Base-by-base conservation (phyloP, 345 rosid species). In the Lepidium sativum region DNA sequence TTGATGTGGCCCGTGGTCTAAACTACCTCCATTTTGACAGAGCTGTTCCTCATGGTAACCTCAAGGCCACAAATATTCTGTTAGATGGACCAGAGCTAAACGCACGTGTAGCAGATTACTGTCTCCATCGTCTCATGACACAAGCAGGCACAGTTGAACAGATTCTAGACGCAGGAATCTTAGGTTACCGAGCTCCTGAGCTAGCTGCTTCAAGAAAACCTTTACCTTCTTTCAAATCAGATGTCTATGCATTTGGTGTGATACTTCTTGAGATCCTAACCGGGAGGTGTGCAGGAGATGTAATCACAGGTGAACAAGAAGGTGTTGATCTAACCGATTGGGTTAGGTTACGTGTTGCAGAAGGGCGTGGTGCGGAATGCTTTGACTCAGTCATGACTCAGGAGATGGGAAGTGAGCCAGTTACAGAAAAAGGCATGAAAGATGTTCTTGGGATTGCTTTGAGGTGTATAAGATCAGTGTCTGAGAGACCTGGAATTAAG, bases 11-110 rank as follows among this genome's bases (percentile, higher is more conserved):
- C 32, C 99, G 99, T 58, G 97, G 99, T 76, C 86, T 94, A 56
- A 94, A 94, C 79, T 94, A 94, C 51, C 97, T 94, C 77, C 99
- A 94, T 78, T 88, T 94, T 1, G 99, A 94, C 62, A 87, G 99
- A n/a, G 94, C 89, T 34, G 82, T 86, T 70, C 99, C 99, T 17
- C 99, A 94, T 0, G 99, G 99, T 33, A 94, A 90, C 82, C 85
- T 94, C 47, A 94, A 94, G 77, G 88, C 96, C 20, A 78, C 96
- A 12, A 94, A 94, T 58, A 50, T 94, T 54, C 81, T 94, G 52
- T 72, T 94, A 40, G 99, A 90, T 2, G 96, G 99, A 29, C 74
- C 89, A 39, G 97, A 90, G 67, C 92, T 88, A n/a, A 94, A 90
- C 43, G 96, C 97, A 7, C 96, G 99, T 16, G 88, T 94, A 55